Percentiles rank a stretch among this genome's conserved stretches.
Evolutionary conservation across 2,329 filamentous ascomycete species (phyloP).

Genomic region (Colletotrichum scovillei): DNA sequence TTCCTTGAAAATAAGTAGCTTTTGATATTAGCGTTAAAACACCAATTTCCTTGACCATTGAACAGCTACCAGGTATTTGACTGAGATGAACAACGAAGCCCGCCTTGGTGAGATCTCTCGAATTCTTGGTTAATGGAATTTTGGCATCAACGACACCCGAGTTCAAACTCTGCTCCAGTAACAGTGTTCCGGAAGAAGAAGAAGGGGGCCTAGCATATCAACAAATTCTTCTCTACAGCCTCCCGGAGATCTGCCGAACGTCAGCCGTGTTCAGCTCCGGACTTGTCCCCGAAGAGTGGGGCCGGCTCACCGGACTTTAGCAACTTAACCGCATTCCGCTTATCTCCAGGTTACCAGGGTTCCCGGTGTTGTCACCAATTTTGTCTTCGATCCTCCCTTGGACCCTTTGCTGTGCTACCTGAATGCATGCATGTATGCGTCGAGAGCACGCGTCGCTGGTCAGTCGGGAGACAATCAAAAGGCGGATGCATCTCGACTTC

Average conservation of each 20-base stretch:
- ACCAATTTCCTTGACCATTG: background rate
- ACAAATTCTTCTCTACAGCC: background rate
- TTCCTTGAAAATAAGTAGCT: background rate
- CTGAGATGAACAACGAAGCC: background rate
- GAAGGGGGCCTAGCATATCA: no score
- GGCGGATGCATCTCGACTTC: background rate
- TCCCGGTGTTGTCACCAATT: background rate
- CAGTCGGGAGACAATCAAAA: background rate
- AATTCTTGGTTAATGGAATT: no score
- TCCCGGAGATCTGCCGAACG: background rate
- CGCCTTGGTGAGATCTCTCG: no score
- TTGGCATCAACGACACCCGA: no score
- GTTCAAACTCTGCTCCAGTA: no score
- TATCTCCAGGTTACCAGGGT: background rate
- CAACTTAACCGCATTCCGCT: background rate
- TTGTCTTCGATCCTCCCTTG: background rate
- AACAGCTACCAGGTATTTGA: no score
- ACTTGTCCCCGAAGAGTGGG: background rate
- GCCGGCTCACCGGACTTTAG: constrained; percentile 26
- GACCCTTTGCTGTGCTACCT: background rate
- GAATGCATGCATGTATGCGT: background rate
- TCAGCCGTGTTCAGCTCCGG: background rate
- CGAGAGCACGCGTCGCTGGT: background rate
- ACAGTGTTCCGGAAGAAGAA: no score
- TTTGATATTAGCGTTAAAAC: background rate